Conservation (phyloP, 805 yeast species). For the Lachancea dasiensis region DNA sequence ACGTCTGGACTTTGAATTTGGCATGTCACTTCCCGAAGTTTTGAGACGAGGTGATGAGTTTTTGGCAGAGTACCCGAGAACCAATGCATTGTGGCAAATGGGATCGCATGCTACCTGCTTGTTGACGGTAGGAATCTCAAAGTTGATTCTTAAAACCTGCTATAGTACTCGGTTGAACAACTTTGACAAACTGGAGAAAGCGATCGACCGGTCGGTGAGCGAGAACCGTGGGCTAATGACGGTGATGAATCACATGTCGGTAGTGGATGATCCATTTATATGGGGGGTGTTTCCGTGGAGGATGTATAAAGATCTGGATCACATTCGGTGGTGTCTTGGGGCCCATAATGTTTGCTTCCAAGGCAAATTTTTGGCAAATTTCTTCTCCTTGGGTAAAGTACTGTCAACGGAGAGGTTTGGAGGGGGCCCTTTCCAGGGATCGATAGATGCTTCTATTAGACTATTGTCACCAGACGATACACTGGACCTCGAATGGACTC, state of each 20-base stretch:
- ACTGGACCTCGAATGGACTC: slow-evolving; percentile 37
- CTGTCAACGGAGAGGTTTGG: slow-evolving; percentile 85
- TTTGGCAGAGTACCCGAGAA: slow-evolving; percentile 56
- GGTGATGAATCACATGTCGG: slow-evolving; percentile 89
- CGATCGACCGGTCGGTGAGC: slow-evolving; percentile 51
- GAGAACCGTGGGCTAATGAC: slow-evolving; percentile 78
- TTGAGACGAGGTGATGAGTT: slow-evolving; percentile 68
- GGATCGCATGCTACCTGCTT: slow-evolving; percentile 66
- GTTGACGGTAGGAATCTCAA: slow-evolving; percentile 58
- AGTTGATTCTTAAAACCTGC: slow-evolving; percentile 50
- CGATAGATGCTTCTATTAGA: slow-evolving; percentile 80
- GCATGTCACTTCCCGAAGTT: slow-evolving; percentile 67
- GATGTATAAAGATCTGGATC: slow-evolving; percentile 53
- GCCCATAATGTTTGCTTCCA: slow-evolving; percentile 88
- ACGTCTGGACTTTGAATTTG: not conserved
- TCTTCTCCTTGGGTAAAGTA: slow-evolving; percentile 87
- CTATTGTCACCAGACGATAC: slow-evolving; percentile 74
- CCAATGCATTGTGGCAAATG: slow-evolving; percentile 53
- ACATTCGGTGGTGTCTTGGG: slow-evolving; percentile 89
- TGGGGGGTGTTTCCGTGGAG: slow-evolving; percentile 83
- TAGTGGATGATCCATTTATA: slow-evolving; percentile 82
- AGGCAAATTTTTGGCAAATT: slow-evolving; percentile 42
- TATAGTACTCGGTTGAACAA: slow-evolving; percentile 62
- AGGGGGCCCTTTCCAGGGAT: slow-evolving; percentile 85
- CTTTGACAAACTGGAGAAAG: slow-evolving; percentile 57